A percentile compares a stretch with the other conserved stretches of the same genome.
Conservation (phyloP, 2,329 filamentous ascomycete genomes). For the Truncatella angustata region DNA sequence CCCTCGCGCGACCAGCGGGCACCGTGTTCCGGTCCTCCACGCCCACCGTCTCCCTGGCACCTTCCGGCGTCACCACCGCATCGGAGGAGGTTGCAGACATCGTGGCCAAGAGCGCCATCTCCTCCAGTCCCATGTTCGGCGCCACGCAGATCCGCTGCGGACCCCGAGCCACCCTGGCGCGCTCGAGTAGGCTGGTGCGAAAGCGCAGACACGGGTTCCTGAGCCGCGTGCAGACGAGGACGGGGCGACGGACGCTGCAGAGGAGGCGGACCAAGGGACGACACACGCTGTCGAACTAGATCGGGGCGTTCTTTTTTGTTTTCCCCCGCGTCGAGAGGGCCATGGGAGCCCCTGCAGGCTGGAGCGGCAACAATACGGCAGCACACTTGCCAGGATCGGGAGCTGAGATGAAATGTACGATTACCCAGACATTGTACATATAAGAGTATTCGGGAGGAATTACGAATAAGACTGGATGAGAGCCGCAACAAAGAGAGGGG, state of each 20-base stretch:
- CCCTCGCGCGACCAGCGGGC: conserved; percentile 14
- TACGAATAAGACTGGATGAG: background rate
- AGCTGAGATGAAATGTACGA: too few species aligned
- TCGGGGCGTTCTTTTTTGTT: too few species aligned
- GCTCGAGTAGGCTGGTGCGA: conserved; percentile 53
- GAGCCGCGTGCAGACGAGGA: conserved; percentile 46
- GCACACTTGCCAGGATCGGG: too few species aligned
- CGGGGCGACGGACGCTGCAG: conserved; percentile 51
- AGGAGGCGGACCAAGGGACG: conserved; percentile 54
- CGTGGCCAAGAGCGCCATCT: conserved; percentile 44
- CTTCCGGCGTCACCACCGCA: conserved; percentile 12
- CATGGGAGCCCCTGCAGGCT: too few species aligned
- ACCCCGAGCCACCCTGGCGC: conserved; percentile 56
- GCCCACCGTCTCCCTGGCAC: conserved; percentile 19
- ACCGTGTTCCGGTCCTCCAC: conserved; percentile 20
- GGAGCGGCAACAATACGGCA: too few species aligned
- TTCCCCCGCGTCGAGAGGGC: too few species aligned
- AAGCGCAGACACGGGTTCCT: conserved; percentile 61
- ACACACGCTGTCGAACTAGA: conserved; percentile 36
- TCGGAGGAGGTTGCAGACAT: conserved; percentile 14
- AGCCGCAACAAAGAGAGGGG: background rate
- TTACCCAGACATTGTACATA: background rate
- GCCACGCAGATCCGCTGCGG: conserved; percentile 55
- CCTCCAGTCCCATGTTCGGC: conserved; percentile 51
- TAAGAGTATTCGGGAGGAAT: background rate